Evolutionary conservation across 1,284 basidiomycete genomes (phyloP), one percentile per base, ranked within the genome.

Genomic region (Heterobasidion irregulare): DNA sequence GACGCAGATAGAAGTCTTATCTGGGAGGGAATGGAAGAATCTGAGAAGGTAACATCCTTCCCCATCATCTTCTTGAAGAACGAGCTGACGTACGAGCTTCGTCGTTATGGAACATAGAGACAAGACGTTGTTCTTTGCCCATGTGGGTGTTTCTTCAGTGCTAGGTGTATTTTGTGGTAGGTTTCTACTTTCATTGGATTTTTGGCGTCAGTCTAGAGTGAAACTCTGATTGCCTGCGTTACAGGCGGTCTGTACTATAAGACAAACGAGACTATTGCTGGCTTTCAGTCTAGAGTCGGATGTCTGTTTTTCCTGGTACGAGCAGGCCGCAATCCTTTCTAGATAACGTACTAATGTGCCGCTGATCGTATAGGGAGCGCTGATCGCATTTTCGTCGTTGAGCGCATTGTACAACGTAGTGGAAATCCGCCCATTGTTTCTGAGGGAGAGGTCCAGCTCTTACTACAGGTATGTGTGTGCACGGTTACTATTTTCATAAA

Each of bases 251-350:
- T 94, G 54, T 95, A 94, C 68, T 95, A 76, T 71, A 68, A 93
- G 38, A 92, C 91, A 0, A 80, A 79, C 48, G 70, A 79, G 10
- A 87, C 83, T 1, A 95, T 96, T 57, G 89, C 91, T 19, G 93
- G 94, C 0, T 96, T 96, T 78, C 94, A 96, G 68, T 92, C 87
- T 18, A 79, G 92, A 44, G 80, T 96, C n/a, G 93, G 93, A 33
- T 89, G 86, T 59, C 69, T 95, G 50, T 95, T 96, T 76, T 96
- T 95, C 81, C 68, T 95, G 64, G 89, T 88, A 60, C 57, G 81
- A 70, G 13, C n/a, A 46, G 19, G n/a, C 35, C 45, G 26, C 51
- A 9, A 18, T 47, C 18, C 16, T 8, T 13, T n/a, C 36, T 13
- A 12, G 3, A 38, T 50, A 6, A 38, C 32, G 53, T 36, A 47